These are phyloP conservation scores for Ricinus communis DNA, from an alignment of 345 rosid species.

Conservation along the genomic window DNA sequence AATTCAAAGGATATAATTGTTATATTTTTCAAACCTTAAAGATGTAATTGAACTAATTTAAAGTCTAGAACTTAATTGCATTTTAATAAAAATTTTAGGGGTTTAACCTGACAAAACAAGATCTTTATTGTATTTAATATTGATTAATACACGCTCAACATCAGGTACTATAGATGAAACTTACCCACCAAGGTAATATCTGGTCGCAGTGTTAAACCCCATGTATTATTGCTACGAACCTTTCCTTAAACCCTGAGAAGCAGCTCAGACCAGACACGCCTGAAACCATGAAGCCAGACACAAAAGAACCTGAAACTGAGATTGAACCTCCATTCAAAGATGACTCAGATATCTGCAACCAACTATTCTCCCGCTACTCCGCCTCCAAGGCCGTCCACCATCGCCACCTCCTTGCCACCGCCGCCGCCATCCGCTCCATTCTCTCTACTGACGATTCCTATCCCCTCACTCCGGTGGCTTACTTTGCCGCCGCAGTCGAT, in stretches of 20 bases:
- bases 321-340: conserved; percentile 30
- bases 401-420: conserved; percentile 85
- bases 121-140: too few species aligned
- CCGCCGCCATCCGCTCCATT: conserved; percentile 84
- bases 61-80: too few species aligned
- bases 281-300: neutral
- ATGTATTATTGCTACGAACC: neutral
- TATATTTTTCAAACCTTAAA: too few species aligned
- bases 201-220: conserved; percentile 24
- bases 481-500: conserved; percentile 77
- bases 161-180: too few species aligned
- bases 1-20: too few species aligned
- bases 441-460: conserved; percentile 67
- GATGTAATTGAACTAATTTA: too few species aligned
- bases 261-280: neutral
- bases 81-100: too few species aligned
- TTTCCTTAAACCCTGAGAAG: conserved; percentile 9
- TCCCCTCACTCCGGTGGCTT: conserved; percentile 57
- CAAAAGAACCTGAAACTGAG: conserved; percentile 2
- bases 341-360: conserved; percentile 68
- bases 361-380: conserved; percentile 86
- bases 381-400: conserved; percentile 82
- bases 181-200: too few species aligned
- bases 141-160: too few species aligned
- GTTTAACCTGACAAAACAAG: too few species aligned